These are phyloP conservation scores for Diaporthe sp. DNA, from an alignment of 2,329 filamentous ascomycete species.

Conservation along the genomic window DNA sequence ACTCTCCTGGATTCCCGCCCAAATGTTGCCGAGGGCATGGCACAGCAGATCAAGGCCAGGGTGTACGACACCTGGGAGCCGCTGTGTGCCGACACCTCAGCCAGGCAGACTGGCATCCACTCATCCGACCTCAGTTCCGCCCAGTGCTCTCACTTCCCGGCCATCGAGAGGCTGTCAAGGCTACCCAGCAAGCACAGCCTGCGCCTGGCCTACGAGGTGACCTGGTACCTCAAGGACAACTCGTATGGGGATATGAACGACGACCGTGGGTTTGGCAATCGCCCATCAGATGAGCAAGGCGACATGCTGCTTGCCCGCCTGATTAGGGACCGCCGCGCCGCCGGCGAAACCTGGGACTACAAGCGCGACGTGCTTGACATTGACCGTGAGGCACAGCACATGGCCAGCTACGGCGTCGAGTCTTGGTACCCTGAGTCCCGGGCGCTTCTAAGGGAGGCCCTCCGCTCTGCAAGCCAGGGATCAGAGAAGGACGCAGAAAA, in stretches of 20 bases:
- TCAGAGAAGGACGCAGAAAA: neutral
- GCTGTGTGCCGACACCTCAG: slow-evolving; percentile 1
- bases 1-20: slow-evolving; percentile 9
- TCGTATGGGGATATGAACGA: slow-evolving; percentile 14
- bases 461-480: slow-evolving; percentile 9
- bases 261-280: slow-evolving; percentile 11
- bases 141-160: slow-evolving; percentile 7
- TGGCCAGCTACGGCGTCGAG: slow-evolving; percentile 3
- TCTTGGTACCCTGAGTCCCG: neutral
- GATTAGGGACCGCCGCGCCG: slow-evolving; percentile 12
- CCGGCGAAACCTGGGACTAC: slow-evolving; percentile 8
- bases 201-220: slow-evolving; percentile 10
- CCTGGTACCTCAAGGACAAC: slow-evolving; percentile 18
- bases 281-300: slow-evolving; percentile 21
- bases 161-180: slow-evolving; percentile 17
- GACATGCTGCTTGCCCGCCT: slow-evolving; percentile 15
- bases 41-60: slow-evolving; percentile 21
- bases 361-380: neutral
- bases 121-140: slow-evolving; percentile 13
- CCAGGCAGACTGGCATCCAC: slow-evolving; percentile 8
- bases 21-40: slow-evolving; percentile 4
- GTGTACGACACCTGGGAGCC: slow-evolving; percentile 21
- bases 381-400: slow-evolving; percentile 3
- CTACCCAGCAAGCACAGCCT: neutral
- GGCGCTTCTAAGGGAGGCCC: slow-evolving; percentile 10